A percentile compares a stretch with the other conserved stretches of the same genome.
Evolutionary conservation across 768 basidiomycete species (phyloP).

Genomic region (Mrakia blollopis): DNA sequence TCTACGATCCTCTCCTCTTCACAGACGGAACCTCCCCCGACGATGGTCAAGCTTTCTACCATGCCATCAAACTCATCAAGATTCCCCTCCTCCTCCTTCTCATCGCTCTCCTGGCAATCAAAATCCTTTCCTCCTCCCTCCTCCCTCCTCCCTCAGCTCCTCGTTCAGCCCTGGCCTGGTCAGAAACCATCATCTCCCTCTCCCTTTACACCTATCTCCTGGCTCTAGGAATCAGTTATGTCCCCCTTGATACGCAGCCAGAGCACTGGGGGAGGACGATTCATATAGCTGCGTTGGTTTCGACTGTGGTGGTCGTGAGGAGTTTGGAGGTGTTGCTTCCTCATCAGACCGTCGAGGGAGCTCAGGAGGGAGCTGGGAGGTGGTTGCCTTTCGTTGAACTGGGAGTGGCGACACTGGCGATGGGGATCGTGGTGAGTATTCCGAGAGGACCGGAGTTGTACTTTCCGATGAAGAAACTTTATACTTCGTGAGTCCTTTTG

Average conservation of each 20-base stretch:
- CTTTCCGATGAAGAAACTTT: constrained; percentile 56
- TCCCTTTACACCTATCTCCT: constrained; percentile 60
- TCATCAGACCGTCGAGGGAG: constrained; percentile 21
- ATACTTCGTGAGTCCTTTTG: constrained; percentile 53
- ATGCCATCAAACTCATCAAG: constrained; percentile 61
- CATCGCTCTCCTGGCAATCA: constrained; percentile 46
- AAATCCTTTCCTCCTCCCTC: neutral
- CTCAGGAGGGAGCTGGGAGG: neutral
- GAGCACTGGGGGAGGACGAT: constrained; percentile 36
- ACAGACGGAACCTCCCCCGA: constrained; percentile 61
- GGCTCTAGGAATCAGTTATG: constrained; percentile 52
- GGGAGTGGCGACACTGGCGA: constrained; percentile 36
- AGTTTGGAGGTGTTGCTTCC: constrained; percentile 31
- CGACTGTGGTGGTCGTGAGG: constrained; percentile 25
- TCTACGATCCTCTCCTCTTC: constrained; percentile 16
- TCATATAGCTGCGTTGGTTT: constrained; percentile 24
- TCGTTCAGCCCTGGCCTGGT: constrained; percentile 43
- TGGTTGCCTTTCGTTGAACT: constrained; percentile 20
- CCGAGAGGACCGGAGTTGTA: constrained; percentile 70
- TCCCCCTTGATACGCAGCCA: constrained; percentile 48
- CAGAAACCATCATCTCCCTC: constrained; percentile 50
- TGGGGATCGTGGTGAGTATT: constrained; percentile 52
- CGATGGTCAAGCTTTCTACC: constrained; percentile 56
- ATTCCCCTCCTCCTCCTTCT: constrained; percentile 52
- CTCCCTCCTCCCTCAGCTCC: constrained; percentile 56